Evolutionary conservation across 78 protist species (phyloP), one percentile per base, ranked within the genome.

Genomic region (Dictyostelium purpureum): DNA sequence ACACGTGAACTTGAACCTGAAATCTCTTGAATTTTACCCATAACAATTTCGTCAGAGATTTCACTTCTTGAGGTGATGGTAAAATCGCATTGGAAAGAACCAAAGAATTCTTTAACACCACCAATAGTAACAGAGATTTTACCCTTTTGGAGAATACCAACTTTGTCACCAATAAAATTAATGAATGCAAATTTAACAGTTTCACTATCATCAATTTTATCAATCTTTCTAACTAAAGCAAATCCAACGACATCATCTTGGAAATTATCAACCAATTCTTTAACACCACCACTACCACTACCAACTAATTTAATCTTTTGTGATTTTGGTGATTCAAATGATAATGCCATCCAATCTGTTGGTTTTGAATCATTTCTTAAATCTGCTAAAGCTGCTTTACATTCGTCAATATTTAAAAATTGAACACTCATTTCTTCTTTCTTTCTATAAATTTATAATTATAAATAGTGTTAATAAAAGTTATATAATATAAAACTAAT

Each of bases 121-220:
- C 85, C 87, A 26, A 77, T 66, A 61, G 88, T 79, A 4, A 89
- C 81, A 31, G 94, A 89, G 87, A 89, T 83, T 52, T 57, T 75
- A 26, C 88, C 94, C 61, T 89, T 89, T 76, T 76, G 85, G 12
- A 89, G 35, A 35, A 79, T 70, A 43, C 90, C 90, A 37, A 89
- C 94, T 38, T 89, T 89, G 2, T 89, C 94, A 49, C 94, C 94
- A 51, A 89, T 79, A 70, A 79, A 89, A 77, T 61, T 49, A 24
- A 89, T 89, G 74, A 89, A 89, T 42, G 94, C 94, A 65, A 76
- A 89, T 54, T 89, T 89, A 76, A 89, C 94, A 33, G 94, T 89
- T 65, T 79, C 88, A 63, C 76, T 52, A 28, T 89, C 85, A 28
- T 89, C 94, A 35, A 89, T 89, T 52, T 33, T 71, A 70, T 89